phyloP scores from a whole-genome alignment of 1,284 basidiomycete species.

The Leccinum angustisporum region DNA sequence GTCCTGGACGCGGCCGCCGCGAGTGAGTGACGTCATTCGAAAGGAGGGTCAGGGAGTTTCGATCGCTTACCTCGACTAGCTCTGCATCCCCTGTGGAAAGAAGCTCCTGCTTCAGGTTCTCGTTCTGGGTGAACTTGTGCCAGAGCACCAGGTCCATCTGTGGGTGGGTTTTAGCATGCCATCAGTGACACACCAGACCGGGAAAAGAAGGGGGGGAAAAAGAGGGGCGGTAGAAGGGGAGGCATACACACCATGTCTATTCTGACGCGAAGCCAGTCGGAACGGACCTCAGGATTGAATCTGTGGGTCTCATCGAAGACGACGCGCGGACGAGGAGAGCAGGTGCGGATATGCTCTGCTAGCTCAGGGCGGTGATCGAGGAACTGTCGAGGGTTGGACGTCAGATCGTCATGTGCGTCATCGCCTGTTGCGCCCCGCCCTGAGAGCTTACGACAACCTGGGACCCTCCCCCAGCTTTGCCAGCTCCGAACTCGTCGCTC shows the following conservation, averaged over 20 bases:
- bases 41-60: background rate
- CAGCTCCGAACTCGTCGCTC: slow-evolving; percentile 8
- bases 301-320: slow-evolving; percentile 42
- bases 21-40: slow-evolving; percentile 17
- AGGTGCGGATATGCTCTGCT: slow-evolving; percentile 40
- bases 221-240: background rate
- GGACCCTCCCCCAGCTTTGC: background rate
- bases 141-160: slow-evolving; percentile 38
- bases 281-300: slow-evolving; percentile 38
- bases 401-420: slow-evolving; percentile 21
- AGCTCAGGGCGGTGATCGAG: slow-evolving; percentile 37
- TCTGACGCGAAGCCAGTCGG: slow-evolving; percentile 37
- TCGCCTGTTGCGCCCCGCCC: background rate
- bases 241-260: slow-evolving; percentile 31
- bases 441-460: background rate
- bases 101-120: slow-evolving; percentile 33
- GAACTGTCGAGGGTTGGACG: slow-evolving; percentile 25
- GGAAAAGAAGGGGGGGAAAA: slow-evolving; percentile 1
- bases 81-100: slow-evolving; percentile 38
- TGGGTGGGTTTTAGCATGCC: background rate
- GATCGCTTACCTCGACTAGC: slow-evolving; percentile 35
- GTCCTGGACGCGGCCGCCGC: slow-evolving; percentile 29
- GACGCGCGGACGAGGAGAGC: slow-evolving; percentile 35
- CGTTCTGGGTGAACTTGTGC: slow-evolving; percentile 39
- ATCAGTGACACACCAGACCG: slow-evolving; percentile 10